Evolutionary conservation across 768 basidiomycete species (phyloP).

Genomic region (Auriscalpium microsporum): DNA sequence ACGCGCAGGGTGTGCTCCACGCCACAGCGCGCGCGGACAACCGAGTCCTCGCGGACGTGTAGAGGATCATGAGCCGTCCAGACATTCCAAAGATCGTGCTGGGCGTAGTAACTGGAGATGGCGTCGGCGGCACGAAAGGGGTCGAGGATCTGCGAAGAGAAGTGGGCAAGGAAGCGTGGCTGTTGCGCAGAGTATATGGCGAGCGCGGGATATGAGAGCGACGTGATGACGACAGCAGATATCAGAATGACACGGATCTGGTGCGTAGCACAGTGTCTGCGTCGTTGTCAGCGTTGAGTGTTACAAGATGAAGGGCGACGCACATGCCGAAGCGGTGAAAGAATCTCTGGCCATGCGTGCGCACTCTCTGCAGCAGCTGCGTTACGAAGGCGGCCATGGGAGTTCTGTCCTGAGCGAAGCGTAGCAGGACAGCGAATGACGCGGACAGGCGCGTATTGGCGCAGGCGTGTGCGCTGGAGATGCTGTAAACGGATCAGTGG

Average conservation of each 20-base stretch:
- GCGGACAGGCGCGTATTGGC: not conserved
- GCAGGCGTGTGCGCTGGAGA: not conserved
- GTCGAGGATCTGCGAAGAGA: conserved; percentile 52
- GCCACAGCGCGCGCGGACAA: conserved; percentile 64
- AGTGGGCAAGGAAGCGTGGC: conserved; percentile 45
- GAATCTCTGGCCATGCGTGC: conserved; percentile 36
- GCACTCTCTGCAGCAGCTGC: conserved; percentile 25
- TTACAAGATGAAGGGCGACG: conserved; percentile 24
- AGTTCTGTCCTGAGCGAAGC: too few species aligned
- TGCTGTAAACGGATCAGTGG: not conserved
- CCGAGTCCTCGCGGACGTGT: conserved; percentile 59
- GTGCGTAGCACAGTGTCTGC: conserved; percentile 82
- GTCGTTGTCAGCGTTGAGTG: not conserved
- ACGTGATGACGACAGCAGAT: conserved; percentile 81
- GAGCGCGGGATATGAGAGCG: conserved; percentile 85
- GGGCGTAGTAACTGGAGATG: conserved; percentile 43
- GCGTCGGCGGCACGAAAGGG: conserved; percentile 47
- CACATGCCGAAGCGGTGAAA: conserved; percentile 77
- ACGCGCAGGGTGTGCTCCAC: conserved; percentile 63
- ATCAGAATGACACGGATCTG: conserved; percentile 86
- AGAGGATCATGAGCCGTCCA: conserved; percentile 63
- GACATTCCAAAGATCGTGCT: conserved; percentile 59
- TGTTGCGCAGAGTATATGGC: conserved; percentile 73
- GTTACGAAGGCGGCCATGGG: conserved; percentile 15
- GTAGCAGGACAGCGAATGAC: not conserved